Percentiles rank a stretch among this genome's conserved stretches.
phyloP scores from a whole-genome alignment of 106 monocot species.

The Ottelia alismoides region DNA sequence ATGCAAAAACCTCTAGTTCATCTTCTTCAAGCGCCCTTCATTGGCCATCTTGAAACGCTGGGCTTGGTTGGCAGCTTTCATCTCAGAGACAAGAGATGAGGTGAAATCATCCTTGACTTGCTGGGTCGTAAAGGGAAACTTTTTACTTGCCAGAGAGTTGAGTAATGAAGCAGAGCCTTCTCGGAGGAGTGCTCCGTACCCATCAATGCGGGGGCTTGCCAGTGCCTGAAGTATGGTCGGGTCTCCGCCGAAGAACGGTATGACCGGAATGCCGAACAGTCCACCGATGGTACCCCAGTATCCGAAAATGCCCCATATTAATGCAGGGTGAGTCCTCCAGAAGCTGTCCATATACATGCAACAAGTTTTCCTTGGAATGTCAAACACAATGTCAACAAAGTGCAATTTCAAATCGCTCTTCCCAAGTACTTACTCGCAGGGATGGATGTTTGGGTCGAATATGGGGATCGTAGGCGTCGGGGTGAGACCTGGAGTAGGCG shows the following conservation, averaged over 20 bases:
- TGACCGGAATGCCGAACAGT: conserved; percentile 29
- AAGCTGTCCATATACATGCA: conserved; percentile 27
- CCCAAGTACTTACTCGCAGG: conserved; percentile 33
- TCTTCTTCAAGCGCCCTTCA: conserved; percentile 20
- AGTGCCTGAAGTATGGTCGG: conserved; percentile 43
- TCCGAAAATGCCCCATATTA: conserved; percentile 43
- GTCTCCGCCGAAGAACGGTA: conserved; percentile 21
- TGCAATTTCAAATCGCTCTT: background rate
- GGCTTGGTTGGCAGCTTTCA: conserved; percentile 45
- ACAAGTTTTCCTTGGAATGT: background rate
- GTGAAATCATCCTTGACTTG: conserved; percentile 56
- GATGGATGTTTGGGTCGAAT: too few species aligned
- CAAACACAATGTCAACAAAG: background rate
- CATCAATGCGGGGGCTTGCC: conserved; percentile 41
- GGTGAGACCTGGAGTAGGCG: conserved; percentile 8
- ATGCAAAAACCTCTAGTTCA: too few species aligned
- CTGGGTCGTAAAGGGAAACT: conserved; percentile 38
- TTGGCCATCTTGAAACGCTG: conserved; percentile 55
- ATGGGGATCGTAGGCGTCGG: background rate
- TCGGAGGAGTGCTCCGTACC: conserved; percentile 49
- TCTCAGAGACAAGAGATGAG: conserved; percentile 21
- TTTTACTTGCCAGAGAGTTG: conserved; percentile 56
- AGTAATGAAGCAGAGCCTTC: conserved; percentile 76
- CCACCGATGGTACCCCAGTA: conserved; percentile 39
- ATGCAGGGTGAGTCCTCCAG: conserved; percentile 66